Percentiles rank a stretch among this genome's conserved stretches.
These are phyloP conservation scores for Elasticomyces elasticus DNA, from an alignment of 495 filamentous ascomycete genomes.

Conservation along the genomic window DNA sequence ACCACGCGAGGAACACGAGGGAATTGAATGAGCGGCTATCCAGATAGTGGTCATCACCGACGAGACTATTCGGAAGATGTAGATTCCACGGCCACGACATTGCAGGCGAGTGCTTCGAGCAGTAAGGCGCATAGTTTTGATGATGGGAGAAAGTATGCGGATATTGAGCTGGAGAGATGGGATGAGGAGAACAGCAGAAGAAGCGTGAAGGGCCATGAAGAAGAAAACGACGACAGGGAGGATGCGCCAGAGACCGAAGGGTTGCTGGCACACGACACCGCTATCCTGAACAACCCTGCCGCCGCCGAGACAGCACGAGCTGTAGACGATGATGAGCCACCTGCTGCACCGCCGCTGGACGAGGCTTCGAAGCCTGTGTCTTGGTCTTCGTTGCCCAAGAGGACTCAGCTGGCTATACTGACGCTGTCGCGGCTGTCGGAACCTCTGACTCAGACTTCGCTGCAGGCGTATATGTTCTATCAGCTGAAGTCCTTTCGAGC, in stretches of 20 bases:
- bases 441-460: slow-evolving; percentile 65
- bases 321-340: slow-evolving; percentile 1
- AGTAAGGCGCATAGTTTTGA: slow-evolving; percentile 10
- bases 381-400: slow-evolving; percentile 50
- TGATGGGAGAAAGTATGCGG: neutral
- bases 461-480: slow-evolving; percentile 56
- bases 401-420: slow-evolving; percentile 64
- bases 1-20: neutral
- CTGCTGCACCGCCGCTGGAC: neutral
- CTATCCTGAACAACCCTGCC: neutral
- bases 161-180: slow-evolving; percentile 5
- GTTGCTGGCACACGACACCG: neutral
- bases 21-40: neutral
- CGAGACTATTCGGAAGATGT: slow-evolving; percentile 1
- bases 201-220: neutral
- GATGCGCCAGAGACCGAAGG: neutral
- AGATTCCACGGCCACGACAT: slow-evolving; percentile 14
- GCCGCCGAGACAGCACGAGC: slow-evolving; percentile 2
- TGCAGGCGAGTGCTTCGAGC: neutral
- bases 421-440: slow-evolving; percentile 68
- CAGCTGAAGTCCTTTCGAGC: slow-evolving; percentile 43
- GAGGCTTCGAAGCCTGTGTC: slow-evolving; percentile 28
- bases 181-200: neutral
- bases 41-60: too few relatives aligned
- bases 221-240: slow-evolving; percentile 5